Evolutionary conservation across 2,329 filamentous ascomycete genomes (phyloP), one percentile per base, ranked within the genome.

Genomic region (Tolypocladium nubicola): DNA sequence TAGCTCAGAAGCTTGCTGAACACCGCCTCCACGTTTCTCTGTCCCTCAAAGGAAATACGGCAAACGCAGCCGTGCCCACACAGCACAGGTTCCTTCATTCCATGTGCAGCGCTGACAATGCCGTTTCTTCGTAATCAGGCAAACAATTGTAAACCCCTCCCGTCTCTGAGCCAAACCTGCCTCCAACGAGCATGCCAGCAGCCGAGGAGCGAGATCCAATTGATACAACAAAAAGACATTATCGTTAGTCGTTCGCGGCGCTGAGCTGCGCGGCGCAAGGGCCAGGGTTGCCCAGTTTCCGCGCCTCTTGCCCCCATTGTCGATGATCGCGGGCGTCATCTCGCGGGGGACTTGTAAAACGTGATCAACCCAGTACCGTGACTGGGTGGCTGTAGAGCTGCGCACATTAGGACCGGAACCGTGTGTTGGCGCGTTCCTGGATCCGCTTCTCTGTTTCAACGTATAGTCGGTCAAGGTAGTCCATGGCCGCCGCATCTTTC

Each of bases 401-500:
- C 58, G 45, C 57, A 59, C 54, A 43, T 62, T 62, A 72, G 62
- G 70, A 63, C 58, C 69, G 61, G 64, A 67, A 71, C 58, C 70
- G 68, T 54, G 65, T 57, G 58, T 63, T 67, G 43, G 78, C 75
- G 57, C 88, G 80, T 62, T 90, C 84, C 67, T 89, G 84, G 65
- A 94, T 92, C 72, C 87, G 79, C 70, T 82, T 82, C 75, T 94
- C 90, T 55, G 89, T 94, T 65, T 86, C 82, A 76, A 89, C 81
- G 79, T 95, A 95, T 72, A 95, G 78, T 70, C 80, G 79, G 75
- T 93, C 88, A 67, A 94, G 78, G 69, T 87, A 89, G 63, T 89
- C 84, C 89, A 94, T 93, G 58, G 90, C 89, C 61, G 82, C 80
- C 50, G 88, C 86, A 74, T 95, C 90, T 75, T 90, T 91, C 60